Percentiles rank a stretch among this genome's conserved stretches.
Conservation (phyloP, 2,329 filamentous ascomycete species). For the Colletotrichum zoysiae region DNA sequence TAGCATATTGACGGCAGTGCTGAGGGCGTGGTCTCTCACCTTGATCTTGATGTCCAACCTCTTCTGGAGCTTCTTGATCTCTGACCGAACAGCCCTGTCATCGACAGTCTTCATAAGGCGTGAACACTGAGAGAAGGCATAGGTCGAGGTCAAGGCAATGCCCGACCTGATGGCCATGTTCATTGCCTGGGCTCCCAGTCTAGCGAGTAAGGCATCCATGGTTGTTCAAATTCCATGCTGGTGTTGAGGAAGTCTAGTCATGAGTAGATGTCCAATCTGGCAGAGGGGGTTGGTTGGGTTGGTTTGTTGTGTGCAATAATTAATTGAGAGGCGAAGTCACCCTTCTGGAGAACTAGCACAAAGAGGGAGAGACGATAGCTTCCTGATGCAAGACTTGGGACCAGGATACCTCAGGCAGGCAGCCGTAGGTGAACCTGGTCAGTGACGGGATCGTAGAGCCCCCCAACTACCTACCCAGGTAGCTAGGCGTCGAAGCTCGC, state of each 20-base stretch:
- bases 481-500: constrained; percentile 19
- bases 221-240: constrained; percentile 46
- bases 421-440: constrained; percentile 25
- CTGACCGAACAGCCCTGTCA: constrained; percentile 73
- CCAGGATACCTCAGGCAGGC: constrained; percentile 34
- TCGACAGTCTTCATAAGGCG: constrained; percentile 83
- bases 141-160: constrained; percentile 85
- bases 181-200: constrained; percentile 77
- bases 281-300: not conserved
- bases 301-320: not conserved
- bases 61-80: constrained; percentile 79
- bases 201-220: constrained; percentile 77
- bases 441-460: constrained; percentile 6
- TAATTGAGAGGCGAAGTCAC: not conserved
- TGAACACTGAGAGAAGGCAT: constrained; percentile 85
- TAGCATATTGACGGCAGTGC: not conserved
- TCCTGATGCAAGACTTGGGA: not conserved
- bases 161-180: constrained; percentile 93
- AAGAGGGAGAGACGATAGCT: constrained; percentile 2
- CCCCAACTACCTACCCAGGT: not conserved
- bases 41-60: constrained; percentile 88
- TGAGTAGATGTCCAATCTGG: constrained; percentile 5
- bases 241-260: not conserved
- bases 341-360: not conserved
- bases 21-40: constrained; percentile 57